Base-by-base conservation (phyloP, 768 basidiomycete genomes). In the Mycena albidolilacea region DNA sequence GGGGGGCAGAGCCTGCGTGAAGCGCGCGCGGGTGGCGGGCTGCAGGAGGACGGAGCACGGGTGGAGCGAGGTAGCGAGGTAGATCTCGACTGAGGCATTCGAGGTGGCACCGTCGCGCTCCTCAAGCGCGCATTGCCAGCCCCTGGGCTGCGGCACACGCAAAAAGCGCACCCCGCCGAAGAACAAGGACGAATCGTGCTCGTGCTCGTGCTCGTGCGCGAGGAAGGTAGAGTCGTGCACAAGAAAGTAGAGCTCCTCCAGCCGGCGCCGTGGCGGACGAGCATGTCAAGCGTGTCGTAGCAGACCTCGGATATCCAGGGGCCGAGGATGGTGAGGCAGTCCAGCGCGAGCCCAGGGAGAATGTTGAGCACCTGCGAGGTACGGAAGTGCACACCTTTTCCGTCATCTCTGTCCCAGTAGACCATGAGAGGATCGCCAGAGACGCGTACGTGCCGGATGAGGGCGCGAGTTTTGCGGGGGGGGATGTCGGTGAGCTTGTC, bases 311-410 rank as follows among this genome's bases (percentile, higher is more conserved):
- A 43, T 8, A 7, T 43, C 30, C 66, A 57, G 43, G 30, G 2
- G 23, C 30, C 66, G 30, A 67, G 66, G 43, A 67, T 55, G 55
- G 66, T 67, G 55, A 67, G 57, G 41, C 66, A 57, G 15, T 67
- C 57, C 23, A 67, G 66, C 35, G 66, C 66, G 44, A 59, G 55
- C 43, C 66, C 66, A 9, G 66, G 66, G 41, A 67, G 66, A 43
- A 67, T 55, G 30, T 67, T 67, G 66, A 67, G 66, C 43, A 43
- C 43, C 55, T 67, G 66, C 3, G 41, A 59, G 57, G 66, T 67
- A 23, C 66, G 66, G 19, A 59, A 59, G 19, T 59, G 59, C 15
- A 67, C 55, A 30, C 30, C 30, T 30, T 30, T 3, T 10, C 5
- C 8, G 21, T 44, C 67, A 2, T 69, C 67, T 5, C 10, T 10